Evolutionary conservation across 2,329 filamentous ascomycete genomes (phyloP), one percentile per base, ranked within the genome.

Genomic region (Sarocladiaceae sp.): DNA sequence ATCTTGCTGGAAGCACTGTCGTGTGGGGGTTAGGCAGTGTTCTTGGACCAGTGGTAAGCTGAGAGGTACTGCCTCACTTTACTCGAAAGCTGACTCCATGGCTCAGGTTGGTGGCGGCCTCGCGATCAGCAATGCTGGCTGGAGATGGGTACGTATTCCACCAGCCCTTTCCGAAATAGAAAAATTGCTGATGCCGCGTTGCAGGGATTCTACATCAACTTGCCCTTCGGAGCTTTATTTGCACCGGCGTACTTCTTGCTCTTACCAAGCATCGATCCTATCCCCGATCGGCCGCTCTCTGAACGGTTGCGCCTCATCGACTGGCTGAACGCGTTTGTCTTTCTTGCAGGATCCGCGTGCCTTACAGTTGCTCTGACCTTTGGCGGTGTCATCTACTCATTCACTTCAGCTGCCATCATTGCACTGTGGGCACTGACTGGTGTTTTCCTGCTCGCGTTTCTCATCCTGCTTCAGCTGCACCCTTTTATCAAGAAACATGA

Each of bases 181-280:
- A 35, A 6, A 20, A 19, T 20, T 6, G 16, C n/a, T n/a, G n/a
- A n/a, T n/a, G n/a, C n/a, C n/a, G n/a, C n/a, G n/a, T 16, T 42
- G 13, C 27, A 48, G 51, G 57, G 58, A 0, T 69, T 70, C 45
- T 80, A 80, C 48, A 72, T 78, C 57, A 78, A 78, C 47, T 59
- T 78, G 1, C 57, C 70, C 19, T 65, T 68, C 3, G 74, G 59
- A 3, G 66, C 50, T 24, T 53, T 64, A 16, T 53, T 56, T 7
- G 47, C 59, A 18, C 46, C 46, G 1, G 51, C 46, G 1, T 62
- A 53, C 42, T 2, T 60, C 39, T 53, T 55, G 9, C 32, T 56
- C 3, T 29, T 62, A 4, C 59, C 57, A 5, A 37, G 20, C 13
- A 41, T 55, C 18, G 16, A 34, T 23, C 42, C 43, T 11, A 33